Evolutionary conservation across 306 rosid genomes (phyloP), one percentile per base, ranked within the genome.

Genomic region (Styphnolobium japonicum): DNA sequence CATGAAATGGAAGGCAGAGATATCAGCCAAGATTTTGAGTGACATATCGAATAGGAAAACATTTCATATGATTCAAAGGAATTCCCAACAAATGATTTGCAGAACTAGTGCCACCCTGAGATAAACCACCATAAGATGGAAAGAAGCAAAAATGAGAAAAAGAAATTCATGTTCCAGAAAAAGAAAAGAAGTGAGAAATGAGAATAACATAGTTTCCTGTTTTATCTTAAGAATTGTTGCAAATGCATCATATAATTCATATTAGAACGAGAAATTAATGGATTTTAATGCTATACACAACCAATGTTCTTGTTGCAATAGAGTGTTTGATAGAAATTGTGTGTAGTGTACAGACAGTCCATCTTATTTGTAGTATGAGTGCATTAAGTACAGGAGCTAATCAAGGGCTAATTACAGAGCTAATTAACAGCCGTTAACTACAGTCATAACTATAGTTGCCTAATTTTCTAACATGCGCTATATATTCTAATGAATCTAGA

Each of bases 1-100:
- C 75, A 45, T 71, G 64, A 75, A 64, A 79, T 25, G 15, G 29
- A 79, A 57, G 66, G 69, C 60, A 80, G 46, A 76, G 37, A 73
- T 18, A 73, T 70, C 42, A 76, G 68, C 66, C 62, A 72, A 70
- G 40, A 70, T 43, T 45, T 21, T 21, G 40, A 55, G 48, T 57
- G 21, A 75, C 56, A 68, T 39, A 27, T 62, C 11, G 16, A 73
- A 42, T 52, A 43, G 65, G 9, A 80, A 8, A 80, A 71, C 56
- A 80, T 16, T 61, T 22, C 49, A 51, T 60, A 22, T 18, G 49
- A 46, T 12, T 39, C 36, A 45, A 71, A 46, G 60, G 77, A 79
- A 55, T 21, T 79, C 74, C 51, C 23, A 75, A 65, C 10, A 33
- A 33, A 55, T 43, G 57, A 23, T 83, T 71, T 12, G 1, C 66